Conservation (phyloP, 148 eudicot species). For the Rhododendron vialii region DNA sequence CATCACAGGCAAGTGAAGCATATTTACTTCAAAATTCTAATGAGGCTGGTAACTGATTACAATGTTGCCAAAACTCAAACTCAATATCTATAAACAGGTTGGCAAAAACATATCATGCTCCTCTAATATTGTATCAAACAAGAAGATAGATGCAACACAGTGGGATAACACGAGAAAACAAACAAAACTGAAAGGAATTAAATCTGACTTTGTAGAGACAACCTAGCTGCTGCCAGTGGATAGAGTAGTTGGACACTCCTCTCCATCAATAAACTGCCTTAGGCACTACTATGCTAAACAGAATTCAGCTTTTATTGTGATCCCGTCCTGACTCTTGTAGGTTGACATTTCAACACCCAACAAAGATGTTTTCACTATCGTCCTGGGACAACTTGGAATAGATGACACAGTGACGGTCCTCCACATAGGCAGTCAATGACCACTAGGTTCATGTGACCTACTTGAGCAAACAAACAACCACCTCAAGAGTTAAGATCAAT, state of each 20-base stretch:
- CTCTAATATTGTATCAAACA: not conserved
- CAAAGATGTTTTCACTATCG: not conserved
- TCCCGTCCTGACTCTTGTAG: not conserved
- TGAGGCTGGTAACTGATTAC: not conserved
- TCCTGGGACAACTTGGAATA: not conserved
- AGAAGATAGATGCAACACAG: not conserved
- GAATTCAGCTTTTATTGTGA: not conserved
- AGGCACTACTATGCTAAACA: not conserved
- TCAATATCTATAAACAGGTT: not conserved
- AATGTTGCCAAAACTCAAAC: not conserved
- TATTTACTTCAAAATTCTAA: not conserved
- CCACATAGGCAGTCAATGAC: not conserved
- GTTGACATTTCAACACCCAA: not conserved
- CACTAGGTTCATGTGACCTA: not conserved
- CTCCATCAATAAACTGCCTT: not conserved
- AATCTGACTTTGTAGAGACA: not conserved
- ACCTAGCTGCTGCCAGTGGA: not conserved
- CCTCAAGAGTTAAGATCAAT: not conserved
- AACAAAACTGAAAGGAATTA: not conserved
- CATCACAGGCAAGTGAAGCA: slow-evolving; percentile 15
- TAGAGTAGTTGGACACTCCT: not conserved
- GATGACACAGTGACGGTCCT: not conserved
- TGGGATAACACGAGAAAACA: slow-evolving; percentile 1
- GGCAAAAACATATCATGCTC: not conserved
- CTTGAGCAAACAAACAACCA: not conserved